Conservation (phyloP, 2,329 filamentous ascomycete genomes). For the Colletotrichum sidae region DNA sequence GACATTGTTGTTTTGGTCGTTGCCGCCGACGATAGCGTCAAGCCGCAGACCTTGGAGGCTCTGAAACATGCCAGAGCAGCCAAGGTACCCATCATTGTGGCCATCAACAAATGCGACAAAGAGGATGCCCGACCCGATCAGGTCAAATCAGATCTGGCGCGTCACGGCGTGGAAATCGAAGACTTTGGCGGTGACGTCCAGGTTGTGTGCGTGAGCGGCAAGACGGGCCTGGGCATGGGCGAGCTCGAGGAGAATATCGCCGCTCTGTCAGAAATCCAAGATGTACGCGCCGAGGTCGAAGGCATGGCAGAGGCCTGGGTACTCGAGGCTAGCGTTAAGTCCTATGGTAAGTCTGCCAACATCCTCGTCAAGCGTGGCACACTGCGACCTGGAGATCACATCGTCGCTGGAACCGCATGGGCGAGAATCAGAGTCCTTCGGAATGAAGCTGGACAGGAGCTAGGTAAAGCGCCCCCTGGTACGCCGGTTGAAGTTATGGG, state of each 20-base stretch:
- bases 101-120: constrained; percentile 97
- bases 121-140: constrained; percentile 81
- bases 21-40: constrained; percentile 96
- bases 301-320: constrained; percentile 93
- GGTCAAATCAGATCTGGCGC: constrained; percentile 88
- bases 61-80: constrained; percentile 91
- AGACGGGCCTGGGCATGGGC: constrained; percentile 91
- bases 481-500: constrained; percentile 93
- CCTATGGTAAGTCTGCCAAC: constrained; percentile 86
- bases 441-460: constrained; percentile 82
- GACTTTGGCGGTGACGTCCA: constrained; percentile 96
- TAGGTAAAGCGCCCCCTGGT: constrained; percentile 83
- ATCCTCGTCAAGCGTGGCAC: constrained; percentile 91
- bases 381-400: constrained; percentile 80
- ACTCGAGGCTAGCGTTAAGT: constrained; percentile 90
- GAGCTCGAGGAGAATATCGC: constrained; percentile 92
- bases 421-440: constrained; percentile 84
- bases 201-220: constrained; percentile 90
- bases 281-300: constrained; percentile 83
- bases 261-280: constrained; percentile 87
- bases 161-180: constrained; percentile 89
- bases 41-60: constrained; percentile 95
- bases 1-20: constrained; percentile 97
- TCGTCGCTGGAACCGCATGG: constrained; percentile 92
- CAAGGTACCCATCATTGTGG: constrained; percentile 94